phyloP scores from a whole-genome alignment of 1,139 yeast species.

The Nadsonia starkeyi-henricii region DNA sequence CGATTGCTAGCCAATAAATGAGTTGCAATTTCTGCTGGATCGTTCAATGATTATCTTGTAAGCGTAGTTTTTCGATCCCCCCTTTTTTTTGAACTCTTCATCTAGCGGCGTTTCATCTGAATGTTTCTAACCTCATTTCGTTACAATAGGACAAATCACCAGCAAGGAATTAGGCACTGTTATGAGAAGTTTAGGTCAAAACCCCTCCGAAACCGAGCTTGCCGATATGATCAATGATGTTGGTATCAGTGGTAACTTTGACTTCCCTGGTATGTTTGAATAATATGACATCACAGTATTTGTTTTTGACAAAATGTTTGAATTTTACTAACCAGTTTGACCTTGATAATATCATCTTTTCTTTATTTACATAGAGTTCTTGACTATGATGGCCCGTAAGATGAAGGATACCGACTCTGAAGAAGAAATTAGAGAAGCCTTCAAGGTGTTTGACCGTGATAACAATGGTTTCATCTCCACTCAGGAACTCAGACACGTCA shows the following conservation, averaged over 20 bases:
- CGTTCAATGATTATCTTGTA: too few relatives aligned
- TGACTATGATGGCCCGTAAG: conserved; percentile 85
- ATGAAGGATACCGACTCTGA: conserved; percentile 92
- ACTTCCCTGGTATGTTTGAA: conserved; percentile 35
- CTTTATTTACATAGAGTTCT: conserved; percentile 26
- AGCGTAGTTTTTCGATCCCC: too few relatives aligned
- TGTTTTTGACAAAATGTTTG: not conserved
- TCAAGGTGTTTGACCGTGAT: conserved; percentile 83
- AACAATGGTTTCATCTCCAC: conserved; percentile 96
- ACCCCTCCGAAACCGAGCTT: conserved; percentile 90
- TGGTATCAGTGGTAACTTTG: conserved; percentile 88
- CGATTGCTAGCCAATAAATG: too few relatives aligned
- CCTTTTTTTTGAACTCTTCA: too few relatives aligned
- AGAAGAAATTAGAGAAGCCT: conserved; percentile 96
- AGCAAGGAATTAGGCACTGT: conserved; percentile 93
- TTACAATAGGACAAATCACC: conserved; percentile 42
- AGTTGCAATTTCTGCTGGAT: too few relatives aligned
- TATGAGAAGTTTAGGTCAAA: conserved; percentile 94
- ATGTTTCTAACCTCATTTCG: too few relatives aligned
- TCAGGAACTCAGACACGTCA: conserved; percentile 89
- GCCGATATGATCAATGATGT: conserved; percentile 93
- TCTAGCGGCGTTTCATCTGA: too few relatives aligned
- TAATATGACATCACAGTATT: too few relatives aligned
- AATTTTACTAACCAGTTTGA: too few relatives aligned
- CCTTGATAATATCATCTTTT: too few relatives aligned